phyloP scores from a whole-genome alignment of 2,329 filamentous ascomycete genomes.

The Ilyonectria sp. region DNA sequence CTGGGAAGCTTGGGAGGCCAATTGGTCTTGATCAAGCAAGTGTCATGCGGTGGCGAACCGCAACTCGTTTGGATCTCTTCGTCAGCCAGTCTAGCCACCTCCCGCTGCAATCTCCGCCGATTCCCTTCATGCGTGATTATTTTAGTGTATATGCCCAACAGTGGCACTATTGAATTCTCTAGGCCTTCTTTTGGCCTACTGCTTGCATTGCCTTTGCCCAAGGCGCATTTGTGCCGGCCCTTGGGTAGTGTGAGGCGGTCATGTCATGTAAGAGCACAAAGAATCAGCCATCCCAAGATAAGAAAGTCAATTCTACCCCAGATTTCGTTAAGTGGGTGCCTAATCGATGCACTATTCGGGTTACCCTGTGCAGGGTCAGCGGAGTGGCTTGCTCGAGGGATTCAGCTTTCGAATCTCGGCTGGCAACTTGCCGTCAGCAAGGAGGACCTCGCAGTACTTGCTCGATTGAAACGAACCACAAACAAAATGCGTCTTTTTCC shows the following conservation, averaged over 20 bases:
- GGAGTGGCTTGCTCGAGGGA: neutral
- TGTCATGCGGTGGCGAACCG: neutral
- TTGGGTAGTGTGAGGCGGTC: neutral
- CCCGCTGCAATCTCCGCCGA: neutral
- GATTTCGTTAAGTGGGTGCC: constrained; percentile 2
- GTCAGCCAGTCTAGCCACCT: neutral
- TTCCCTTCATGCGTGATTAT: constrained; percentile 1
- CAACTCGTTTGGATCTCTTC: neutral
- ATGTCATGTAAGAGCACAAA: neutral
- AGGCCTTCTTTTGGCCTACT: neutral
- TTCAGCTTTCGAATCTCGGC: constrained; percentile 1
- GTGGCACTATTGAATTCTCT: constrained; percentile 12
- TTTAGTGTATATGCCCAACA: neutral
- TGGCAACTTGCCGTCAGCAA: neutral
- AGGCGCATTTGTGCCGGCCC: neutral
- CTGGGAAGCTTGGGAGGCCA: neutral
- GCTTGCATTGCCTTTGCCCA: neutral
- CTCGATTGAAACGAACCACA: neutral
- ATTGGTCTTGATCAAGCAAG: constrained; percentile 1
- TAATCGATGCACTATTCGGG: constrained; percentile 10
- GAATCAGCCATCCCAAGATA: constrained; percentile 12
- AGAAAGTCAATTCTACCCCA: constrained; percentile 7
- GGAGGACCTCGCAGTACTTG: neutral
- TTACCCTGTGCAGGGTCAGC: neutral
- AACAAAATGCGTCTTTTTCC: neutral